Evolutionary conservation across 2,329 filamentous ascomycete genomes (phyloP).

Genomic region (Xylariaceae sp.): DNA sequence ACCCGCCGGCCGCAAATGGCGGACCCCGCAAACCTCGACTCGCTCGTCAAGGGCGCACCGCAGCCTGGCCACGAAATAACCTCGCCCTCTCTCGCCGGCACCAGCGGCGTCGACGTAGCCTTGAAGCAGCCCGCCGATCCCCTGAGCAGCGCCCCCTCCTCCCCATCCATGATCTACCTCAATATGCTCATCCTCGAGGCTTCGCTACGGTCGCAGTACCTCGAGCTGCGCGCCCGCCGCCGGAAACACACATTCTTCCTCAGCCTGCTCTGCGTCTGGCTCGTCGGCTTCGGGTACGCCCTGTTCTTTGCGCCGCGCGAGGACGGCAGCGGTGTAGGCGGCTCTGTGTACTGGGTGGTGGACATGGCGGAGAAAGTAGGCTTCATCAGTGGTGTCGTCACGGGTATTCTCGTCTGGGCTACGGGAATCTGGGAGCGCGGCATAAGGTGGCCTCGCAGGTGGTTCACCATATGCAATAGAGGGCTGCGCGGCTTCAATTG

Average conservation of each 20-base stretch:
- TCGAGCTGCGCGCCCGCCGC: slow-evolving; percentile 80
- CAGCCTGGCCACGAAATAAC: slow-evolving; percentile 54
- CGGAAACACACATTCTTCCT: slow-evolving; percentile 94
- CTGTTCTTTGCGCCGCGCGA: slow-evolving; percentile 94
- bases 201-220: slow-evolving; percentile 86
- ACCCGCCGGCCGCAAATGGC: slow-evolving; percentile 43
- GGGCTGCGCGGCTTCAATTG: slow-evolving; percentile 91
- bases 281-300: slow-evolving; percentile 79
- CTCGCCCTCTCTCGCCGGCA: slow-evolving; percentile 39
- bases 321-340: slow-evolving; percentile 85
- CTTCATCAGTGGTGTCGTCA: slow-evolving; percentile 86
- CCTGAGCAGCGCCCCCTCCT: slow-evolving; percentile 77
- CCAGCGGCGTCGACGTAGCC: slow-evolving; percentile 39
- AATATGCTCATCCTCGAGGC: slow-evolving; percentile 97
- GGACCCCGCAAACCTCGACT: slow-evolving; percentile 73
- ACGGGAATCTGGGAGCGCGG: slow-evolving; percentile 96
- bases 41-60: slow-evolving; percentile 87
- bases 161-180: slow-evolving; percentile 93
- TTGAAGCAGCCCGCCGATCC: slow-evolving; percentile 66
- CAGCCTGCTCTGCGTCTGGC: slow-evolving; percentile 74
- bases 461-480: slow-evolving; percentile 84
- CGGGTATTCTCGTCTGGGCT: slow-evolving; percentile 81
- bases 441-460: slow-evolving; percentile 87
- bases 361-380: slow-evolving; percentile 88
- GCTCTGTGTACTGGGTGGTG: slow-evolving; percentile 93